Conservation (phyloP, 148 eudicot species). For the Arbutus unedo region DNA sequence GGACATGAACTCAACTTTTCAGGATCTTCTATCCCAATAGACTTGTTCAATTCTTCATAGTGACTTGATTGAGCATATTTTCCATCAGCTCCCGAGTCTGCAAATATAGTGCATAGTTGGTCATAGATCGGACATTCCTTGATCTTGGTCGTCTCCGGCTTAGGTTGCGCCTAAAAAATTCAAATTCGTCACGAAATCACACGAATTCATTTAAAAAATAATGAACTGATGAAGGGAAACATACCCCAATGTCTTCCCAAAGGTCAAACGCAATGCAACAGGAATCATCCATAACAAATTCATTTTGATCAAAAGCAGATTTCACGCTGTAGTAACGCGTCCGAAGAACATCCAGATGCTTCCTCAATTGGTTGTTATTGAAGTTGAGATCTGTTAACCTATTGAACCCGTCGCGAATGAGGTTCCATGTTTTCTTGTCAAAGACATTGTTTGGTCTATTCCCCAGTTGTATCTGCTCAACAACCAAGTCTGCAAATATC, state of each 20-base stretch:
- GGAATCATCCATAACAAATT: slow-evolving; percentile 54
- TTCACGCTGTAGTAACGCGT: slow-evolving; percentile 64
- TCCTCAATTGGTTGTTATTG: slow-evolving; percentile 77
- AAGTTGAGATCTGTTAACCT: slow-evolving; percentile 56
- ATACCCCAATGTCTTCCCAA: slow-evolving; percentile 70
- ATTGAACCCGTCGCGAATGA: slow-evolving; percentile 64
- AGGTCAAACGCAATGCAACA: slow-evolving; percentile 57
- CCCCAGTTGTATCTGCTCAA: slow-evolving; percentile 67
- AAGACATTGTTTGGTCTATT: slow-evolving; percentile 66
- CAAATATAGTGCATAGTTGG: slow-evolving; percentile 68
- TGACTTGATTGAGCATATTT: slow-evolving; percentile 88
- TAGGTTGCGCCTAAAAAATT: slow-evolving; percentile 42
- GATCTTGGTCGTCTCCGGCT: slow-evolving; percentile 45
- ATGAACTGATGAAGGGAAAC: background rate
- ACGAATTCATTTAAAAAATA: background rate
- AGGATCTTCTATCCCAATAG: slow-evolving; percentile 18
- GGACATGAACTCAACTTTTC: slow-evolving; percentile 13
- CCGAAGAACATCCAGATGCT: slow-evolving; percentile 75
- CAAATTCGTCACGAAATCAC: background rate
- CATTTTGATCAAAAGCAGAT: slow-evolving; percentile 51
- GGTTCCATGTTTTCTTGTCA: slow-evolving; percentile 81
- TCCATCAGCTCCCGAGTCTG: slow-evolving; percentile 61
- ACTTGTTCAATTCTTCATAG: slow-evolving; percentile 52
- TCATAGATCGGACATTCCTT: slow-evolving; percentile 79
- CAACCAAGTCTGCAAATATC: slow-evolving; percentile 75